Percentiles rank a stretch among this genome's conserved stretches.
phyloP scores from a whole-genome alignment of 2,329 filamentous ascomycete genomes.

The Nemania sp. region DNA sequence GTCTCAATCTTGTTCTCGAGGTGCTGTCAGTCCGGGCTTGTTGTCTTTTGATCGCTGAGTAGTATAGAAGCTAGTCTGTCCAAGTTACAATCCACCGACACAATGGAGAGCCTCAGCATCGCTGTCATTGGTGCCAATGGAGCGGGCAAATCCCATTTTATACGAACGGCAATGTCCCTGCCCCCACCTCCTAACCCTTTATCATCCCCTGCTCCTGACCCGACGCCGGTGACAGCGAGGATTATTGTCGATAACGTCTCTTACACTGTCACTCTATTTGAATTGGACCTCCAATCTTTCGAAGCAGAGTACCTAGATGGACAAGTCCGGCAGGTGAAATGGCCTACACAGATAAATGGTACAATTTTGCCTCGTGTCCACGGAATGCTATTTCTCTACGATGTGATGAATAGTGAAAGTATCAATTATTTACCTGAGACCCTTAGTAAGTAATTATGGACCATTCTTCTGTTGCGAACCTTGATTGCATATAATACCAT shows the following conservation, averaged over 20 bases:
- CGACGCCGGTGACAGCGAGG: slow-evolving; percentile 59
- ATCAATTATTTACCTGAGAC: slow-evolving; percentile 74
- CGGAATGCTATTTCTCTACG: slow-evolving; percentile 83
- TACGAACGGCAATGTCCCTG: slow-evolving; percentile 64
- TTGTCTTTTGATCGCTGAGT: slow-evolving; percentile 13
- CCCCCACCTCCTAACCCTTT: slow-evolving; percentile 45
- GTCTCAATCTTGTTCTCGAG: slow-evolving; percentile 6
- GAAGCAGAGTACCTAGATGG: slow-evolving; percentile 64
- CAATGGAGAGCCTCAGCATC: slow-evolving; percentile 66
- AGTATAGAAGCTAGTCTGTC: slow-evolving; percentile 12
- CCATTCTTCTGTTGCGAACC: neutral
- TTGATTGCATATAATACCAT: neutral
- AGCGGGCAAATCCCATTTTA: slow-evolving; percentile 70
- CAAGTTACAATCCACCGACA: slow-evolving; percentile 28
- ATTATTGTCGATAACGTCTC: slow-evolving; percentile 61
- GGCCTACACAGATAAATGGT: slow-evolving; percentile 71
- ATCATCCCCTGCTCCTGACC: slow-evolving; percentile 53
- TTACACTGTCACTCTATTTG: slow-evolving; percentile 64
- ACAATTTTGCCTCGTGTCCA: slow-evolving; percentile 75
- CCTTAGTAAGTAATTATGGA: slow-evolving; percentile 65
- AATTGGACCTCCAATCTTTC: slow-evolving; percentile 68
- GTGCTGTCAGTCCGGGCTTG: slow-evolving; percentile 7
- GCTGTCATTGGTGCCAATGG: slow-evolving; percentile 68
- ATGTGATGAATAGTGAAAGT: slow-evolving; percentile 78
- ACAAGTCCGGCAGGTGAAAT: slow-evolving; percentile 61